Evolutionary conservation across 768 basidiomycete genomes (phyloP), one percentile per base, ranked within the genome.

Genomic region (Phaeolepiota aurea): DNA sequence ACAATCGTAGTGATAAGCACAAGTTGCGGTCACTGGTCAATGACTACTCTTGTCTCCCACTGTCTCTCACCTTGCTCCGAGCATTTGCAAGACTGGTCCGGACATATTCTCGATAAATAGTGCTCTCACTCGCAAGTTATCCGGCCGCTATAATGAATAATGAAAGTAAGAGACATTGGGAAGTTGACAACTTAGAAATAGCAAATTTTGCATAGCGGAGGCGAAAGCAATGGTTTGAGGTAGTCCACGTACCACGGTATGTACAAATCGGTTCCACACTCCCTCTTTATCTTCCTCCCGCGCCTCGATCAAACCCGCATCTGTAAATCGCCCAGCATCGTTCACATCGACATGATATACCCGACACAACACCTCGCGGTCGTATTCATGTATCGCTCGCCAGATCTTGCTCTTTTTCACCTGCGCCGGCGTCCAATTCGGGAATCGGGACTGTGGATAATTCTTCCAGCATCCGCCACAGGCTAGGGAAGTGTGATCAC

Each of bases 11-110:
- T n/a, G n/a, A n/a, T n/a, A n/a, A n/a, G n/a, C n/a, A n/a, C n/a
- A n/a, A n/a, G n/a, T n/a, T n/a, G n/a, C n/a, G n/a, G n/a, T n/a
- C n/a, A n/a, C n/a, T n/a, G n/a, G n/a, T n/a, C n/a, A n/a, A n/a
- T n/a, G n/a, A n/a, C n/a, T n/a, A n/a, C n/a, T n/a, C n/a, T n/a
- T n/a, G n/a, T n/a, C n/a, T n/a, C n/a, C n/a, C n/a, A n/a, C n/a
- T n/a, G n/a, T n/a, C n/a, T n/a, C n/a, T n/a, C n/a, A n/a, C 79
- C 53, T 75, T 28, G 71, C 62, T 7, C 79, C 79, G 3, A 82
- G 56, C 74, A 81, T 80, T 54, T 76, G 71, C 22, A 79, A 44
- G 10, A 77, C 65, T 10, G 72, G 66, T 3, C 71, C 68, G 1
- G 70, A 68, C 54, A 79, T 53, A 44, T 71, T 65, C 36, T 76